phyloP scores from a whole-genome alignment of 2,329 filamentous ascomycete genomes.

The Colletotrichum ledebouriae region DNA sequence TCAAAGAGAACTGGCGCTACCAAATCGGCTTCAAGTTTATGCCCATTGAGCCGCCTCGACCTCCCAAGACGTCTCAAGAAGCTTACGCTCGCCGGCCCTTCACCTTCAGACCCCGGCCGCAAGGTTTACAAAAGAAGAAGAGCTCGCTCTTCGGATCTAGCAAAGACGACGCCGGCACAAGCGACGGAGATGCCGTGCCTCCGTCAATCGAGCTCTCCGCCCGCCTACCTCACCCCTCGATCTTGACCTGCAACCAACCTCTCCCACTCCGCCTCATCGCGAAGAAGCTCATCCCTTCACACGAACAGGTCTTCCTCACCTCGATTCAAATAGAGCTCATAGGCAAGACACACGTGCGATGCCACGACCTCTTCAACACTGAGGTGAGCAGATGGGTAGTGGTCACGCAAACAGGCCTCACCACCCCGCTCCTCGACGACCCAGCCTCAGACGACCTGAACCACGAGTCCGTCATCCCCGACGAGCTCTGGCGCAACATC shows the following conservation, averaged over 20 bases:
- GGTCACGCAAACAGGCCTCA: conserved; percentile 77
- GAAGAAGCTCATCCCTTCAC: conserved; percentile 78
- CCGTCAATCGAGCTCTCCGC: conserved; percentile 83
- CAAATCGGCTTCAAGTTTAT: conserved; percentile 84
- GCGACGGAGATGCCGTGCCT: conserved; percentile 53
- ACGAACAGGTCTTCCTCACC: conserved; percentile 80
- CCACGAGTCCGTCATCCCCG: conserved; percentile 78
- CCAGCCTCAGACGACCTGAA: conserved; percentile 68
- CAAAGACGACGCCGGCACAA: conserved; percentile 42
- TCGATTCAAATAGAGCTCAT: conserved; percentile 86
- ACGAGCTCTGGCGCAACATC: conserved; percentile 78
- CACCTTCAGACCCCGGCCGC: conserved; percentile 62
- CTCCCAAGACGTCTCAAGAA: conserved; percentile 76
- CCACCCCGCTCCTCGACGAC: conserved; percentile 74
- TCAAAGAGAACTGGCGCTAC: conserved; percentile 88
- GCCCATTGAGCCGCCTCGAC: conserved; percentile 90
- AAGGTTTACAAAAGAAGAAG: conserved; percentile 61
- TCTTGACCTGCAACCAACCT: conserved; percentile 90
- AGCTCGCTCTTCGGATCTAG: conserved; percentile 69
- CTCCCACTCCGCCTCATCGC: conserved; percentile 84
- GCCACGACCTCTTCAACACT: conserved; percentile 78
- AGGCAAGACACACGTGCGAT: conserved; percentile 82
- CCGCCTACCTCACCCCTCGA: conserved; percentile 86
- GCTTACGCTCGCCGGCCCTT: conserved; percentile 84
- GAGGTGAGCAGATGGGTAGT: conserved; percentile 84